These are phyloP conservation scores for Sonneratia caseolaris DNA, from an alignment of 345 rosid genomes.

Conservation along the genomic window DNA sequence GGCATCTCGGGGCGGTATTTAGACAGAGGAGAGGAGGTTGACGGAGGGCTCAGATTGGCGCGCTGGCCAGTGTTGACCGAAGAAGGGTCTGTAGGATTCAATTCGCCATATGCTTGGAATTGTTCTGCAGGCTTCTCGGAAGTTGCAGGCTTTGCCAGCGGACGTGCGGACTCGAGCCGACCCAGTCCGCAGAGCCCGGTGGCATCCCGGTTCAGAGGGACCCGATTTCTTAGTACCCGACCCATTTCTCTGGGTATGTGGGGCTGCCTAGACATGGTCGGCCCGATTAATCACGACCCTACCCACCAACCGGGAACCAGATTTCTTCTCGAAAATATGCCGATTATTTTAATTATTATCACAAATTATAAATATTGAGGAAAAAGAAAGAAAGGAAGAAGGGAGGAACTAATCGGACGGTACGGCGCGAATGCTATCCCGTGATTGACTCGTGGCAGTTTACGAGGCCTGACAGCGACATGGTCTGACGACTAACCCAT, in stretches of 20 bases:
- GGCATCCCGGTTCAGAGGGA: too few species aligned
- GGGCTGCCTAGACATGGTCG: too few species aligned
- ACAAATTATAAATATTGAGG: too few species aligned
- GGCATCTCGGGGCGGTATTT: neutral
- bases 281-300: too few species aligned
- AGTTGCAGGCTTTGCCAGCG: neutral
- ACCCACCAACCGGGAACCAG: too few species aligned
- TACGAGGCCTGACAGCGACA: slow-evolving; percentile 13
- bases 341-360: too few species aligned
- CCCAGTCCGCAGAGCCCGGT: too few species aligned
- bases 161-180: neutral
- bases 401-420: neutral
- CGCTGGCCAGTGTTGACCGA: neutral
- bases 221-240: too few species aligned
- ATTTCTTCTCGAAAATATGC: too few species aligned
- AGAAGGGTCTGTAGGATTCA: slow-evolving; percentile 6
- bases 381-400: neutral
- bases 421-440: slow-evolving; percentile 10
- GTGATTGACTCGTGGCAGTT: slow-evolving; percentile 8
- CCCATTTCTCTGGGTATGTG: too few species aligned
- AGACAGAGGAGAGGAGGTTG: neutral
- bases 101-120: neutral
- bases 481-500: neutral
- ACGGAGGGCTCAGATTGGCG: slow-evolving; percentile 5
- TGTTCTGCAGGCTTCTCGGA: neutral